Base-by-base conservation (phyloP, 169 alveolate genomes). In the Babesia divergens region DNA sequence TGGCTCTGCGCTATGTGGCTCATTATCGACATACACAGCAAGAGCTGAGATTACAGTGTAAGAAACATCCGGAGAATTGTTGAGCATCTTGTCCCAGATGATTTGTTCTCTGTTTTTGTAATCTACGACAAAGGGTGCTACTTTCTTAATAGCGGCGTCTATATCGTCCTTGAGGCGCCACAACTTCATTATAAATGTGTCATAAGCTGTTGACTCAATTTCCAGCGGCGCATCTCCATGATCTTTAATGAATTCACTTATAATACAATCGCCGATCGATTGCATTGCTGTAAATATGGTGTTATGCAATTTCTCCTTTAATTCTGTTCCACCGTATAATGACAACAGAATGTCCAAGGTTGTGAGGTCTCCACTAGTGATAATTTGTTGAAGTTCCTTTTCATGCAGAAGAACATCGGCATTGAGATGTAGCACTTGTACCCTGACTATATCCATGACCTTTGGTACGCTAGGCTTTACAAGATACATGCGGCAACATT, bases 221-320 rank as follows among this genome's bases (percentile, higher is more conserved):
- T 42, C 32, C 43, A 20, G 28, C 5, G 43, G 26, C 31, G 46
- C 5, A 9, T 14, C 28, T 29, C 22, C 7, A 26, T n/a, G 0
- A 6, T 7, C 20, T 18, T 26, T 14, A 16, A 43, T 22, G 60
- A 62, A 46, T 4, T 9, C 47, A 0, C n/a, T 22, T 6, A 49
- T 32, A 13, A 62, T 46, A 13, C 34, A 32, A 11, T 62, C 72
- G 9, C 72, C 72, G 59, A 62, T 62, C 47, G 40, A 31, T 70
- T 75, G 42, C 8, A 70, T 31, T n/a, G 81, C 52, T 11, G 20
- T 59, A 49, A 75, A 56, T 59, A 75, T 49, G 44, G 65, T 53
- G 43, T 75, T 66, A 4, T 50, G 65, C 38, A 75, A 38, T 29
- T 22, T 6, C 22, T 42, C 18, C 22, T 2, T 40, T 44, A 43